phyloP scores from a whole-genome alignment of 768 basidiomycete genomes.

The Boletus subcaerulescens region DNA sequence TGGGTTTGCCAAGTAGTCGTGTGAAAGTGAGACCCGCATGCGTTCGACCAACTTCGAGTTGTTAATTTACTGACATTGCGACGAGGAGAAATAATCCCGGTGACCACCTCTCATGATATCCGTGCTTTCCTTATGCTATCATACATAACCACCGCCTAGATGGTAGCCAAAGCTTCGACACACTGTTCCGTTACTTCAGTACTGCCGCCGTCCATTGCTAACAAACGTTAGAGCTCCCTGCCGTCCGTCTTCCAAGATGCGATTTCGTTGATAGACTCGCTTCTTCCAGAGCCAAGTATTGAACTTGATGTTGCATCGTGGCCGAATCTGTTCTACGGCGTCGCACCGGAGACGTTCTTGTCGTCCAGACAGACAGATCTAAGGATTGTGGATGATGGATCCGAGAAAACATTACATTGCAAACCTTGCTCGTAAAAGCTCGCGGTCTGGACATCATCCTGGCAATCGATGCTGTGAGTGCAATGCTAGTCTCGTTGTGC shows the following conservation, averaged over 20 bases:
- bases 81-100: no score
- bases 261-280: conserved; percentile 13
- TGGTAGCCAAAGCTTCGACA: no score
- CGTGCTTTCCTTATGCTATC: no score
- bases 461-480: conserved; percentile 43
- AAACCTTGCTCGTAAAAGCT: conserved; percentile 45
- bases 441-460: conserved; percentile 48
- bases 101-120: no score
- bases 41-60: no score
- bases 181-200: no score
- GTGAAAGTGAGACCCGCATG: no score
- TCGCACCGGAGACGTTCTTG: conserved; percentile 34
- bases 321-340: conserved; percentile 40
- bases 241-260: conserved; percentile 6
- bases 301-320: conserved; percentile 31
- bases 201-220: no score
- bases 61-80: no score
- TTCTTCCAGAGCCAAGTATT: conserved; percentile 24
- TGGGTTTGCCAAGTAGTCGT: no score
- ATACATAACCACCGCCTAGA: no score
- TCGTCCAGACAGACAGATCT: conserved; percentile 32
- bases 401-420: conserved; percentile 44
- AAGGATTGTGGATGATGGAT: conserved; percentile 39
- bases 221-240: conserved; percentile 5
- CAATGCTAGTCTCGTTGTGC: not conserved